Base-by-base conservation (phyloP, 371 early-diverging fungal species). In the Mucor circinelloides region DNA sequence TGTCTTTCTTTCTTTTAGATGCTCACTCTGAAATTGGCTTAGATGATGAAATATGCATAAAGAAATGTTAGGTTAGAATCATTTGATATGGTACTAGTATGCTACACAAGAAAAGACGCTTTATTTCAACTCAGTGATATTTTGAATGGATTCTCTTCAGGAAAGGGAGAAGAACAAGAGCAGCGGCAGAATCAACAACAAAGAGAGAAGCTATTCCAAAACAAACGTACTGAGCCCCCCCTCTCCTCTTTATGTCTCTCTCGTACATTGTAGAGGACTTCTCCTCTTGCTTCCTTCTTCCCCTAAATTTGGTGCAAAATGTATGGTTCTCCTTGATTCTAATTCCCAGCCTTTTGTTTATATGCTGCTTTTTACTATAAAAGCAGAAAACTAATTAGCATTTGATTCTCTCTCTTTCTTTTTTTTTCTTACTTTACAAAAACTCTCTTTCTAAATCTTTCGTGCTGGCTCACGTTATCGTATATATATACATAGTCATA, bases 401-500 rank as follows among this genome's bases (percentile, higher is more conserved):
- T 21, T 54, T 50, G 52, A 19, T 58, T 58, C 32, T 36, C 27
- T 64, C 23, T 36, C 40, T 64, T 36, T 50, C 46, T 32, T 57
- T 25, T 48, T 38, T 58, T 48, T 31, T 38, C 38, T 23, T 60
- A 36, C n/a, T 34, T 59, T 54, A 27, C 28, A 50, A 21, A 56
- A 54, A n/a, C 23, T 44, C 46, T 61, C 25, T 17, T 59, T 52
- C 12, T 34, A 44, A 44, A 10, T 63, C 6, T 31, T 36, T 56
- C 58, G 67, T 69, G 69, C 73, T 68, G 72, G 70, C 36, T 61
- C 71, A 71, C 71, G 58, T 27, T 61, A 60, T 52, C n/a, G 36
- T 30, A 63, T 27, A 68, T 42, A 40, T 34, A 44, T 52, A 34
- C 38, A 17, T 25, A 61, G 13, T 62, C 13, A 44, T 21, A 65